Evolutionary conservation across 139 green algal species (phyloP), one percentile per base, ranked within the genome.

Genomic region (Axilococcus clingmanii): DNA sequence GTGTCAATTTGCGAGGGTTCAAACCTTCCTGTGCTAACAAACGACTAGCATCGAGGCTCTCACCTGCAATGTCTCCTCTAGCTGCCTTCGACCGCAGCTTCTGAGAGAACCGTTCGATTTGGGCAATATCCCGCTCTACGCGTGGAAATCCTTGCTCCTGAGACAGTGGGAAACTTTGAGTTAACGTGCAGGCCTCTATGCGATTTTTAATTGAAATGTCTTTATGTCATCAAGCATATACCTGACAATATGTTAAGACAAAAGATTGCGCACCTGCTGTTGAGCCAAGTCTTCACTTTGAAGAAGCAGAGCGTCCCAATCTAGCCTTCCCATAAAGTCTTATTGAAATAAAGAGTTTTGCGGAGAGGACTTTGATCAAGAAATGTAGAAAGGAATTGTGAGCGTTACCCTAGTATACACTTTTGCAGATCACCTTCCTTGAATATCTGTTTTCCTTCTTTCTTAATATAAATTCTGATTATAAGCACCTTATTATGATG

Each of bases 1-100:
- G 61, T 2, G 55, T 80, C 19, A 86, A 46, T 59, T 77, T 74
- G 36, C 56, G 69, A 3, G 75, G 66, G 53, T 91, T 83, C 36
- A 93, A 70, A 19, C 83, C 83, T 45, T 91, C 74, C 55, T 81
- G 69, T 5, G 83, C 81, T 20, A 93, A 64, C 46, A 93, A 61
- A 11, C 83, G 69, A 14, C 68, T 82, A 4, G 83, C 82, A 40
- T 84, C 81, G 16, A 78, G 61, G 22, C 73, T 57, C 25, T 88
- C 76, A 23, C 59, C 51, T 0, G 64, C 54, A 3, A 62, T 59
- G 25, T 83, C 76, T 7, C 77, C 69, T 7, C 69, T 71, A 31
- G 63, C 72, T 6, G 74, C 74, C 14, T 66, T 68, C 0, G 58
- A 55, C 1, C 71, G 67, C 44, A 89, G 61, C 9, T 66, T 63